Conservation (phyloP, 2,329 filamentous ascomycete genomes). For the Ascochyta fabae region DNA sequence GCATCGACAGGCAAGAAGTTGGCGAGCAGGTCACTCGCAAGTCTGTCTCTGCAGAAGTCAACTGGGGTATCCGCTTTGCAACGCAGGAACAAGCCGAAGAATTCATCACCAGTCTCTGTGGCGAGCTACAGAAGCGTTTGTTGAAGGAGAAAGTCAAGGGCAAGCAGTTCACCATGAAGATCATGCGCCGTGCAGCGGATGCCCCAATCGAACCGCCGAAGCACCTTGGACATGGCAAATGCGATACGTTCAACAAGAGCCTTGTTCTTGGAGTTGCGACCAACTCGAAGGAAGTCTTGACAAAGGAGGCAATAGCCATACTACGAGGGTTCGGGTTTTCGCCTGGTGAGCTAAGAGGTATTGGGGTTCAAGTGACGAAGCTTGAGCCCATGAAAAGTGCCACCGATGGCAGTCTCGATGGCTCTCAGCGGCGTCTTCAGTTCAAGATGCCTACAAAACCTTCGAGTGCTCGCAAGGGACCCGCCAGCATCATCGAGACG, state of each 20-base stretch:
- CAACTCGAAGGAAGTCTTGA: conserved; percentile 72
- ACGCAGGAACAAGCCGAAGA: conserved; percentile 92
- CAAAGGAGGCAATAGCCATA: conserved; percentile 84
- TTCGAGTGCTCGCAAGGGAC: conserved; percentile 20
- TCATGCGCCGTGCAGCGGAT: conserved; percentile 86
- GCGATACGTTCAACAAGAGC: conserved; percentile 93
- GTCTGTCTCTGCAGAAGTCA: conserved; percentile 95
- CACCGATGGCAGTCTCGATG: conserved; percentile 61
- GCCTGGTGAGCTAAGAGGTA: conserved; percentile 88
- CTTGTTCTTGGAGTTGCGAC: conserved; percentile 82
- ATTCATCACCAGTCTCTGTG: conserved; percentile 83
- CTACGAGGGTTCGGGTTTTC: conserved; percentile 82
- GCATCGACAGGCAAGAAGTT: conserved; percentile 84
- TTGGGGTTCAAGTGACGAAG: conserved; percentile 93
- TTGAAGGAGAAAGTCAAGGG: conserved; percentile 86
- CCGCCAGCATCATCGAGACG: conserved; percentile 2
- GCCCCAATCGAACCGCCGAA: conserved; percentile 92
- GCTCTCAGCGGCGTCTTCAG: conserved; percentile 79
- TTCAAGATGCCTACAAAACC: conserved; percentile 63
- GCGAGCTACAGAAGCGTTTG: conserved; percentile 81
- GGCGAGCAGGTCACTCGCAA: conserved; percentile 86
- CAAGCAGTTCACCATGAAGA: conserved; percentile 87
- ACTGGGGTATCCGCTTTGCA: conserved; percentile 96
- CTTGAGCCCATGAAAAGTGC: conserved; percentile 76
- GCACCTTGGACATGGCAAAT: conserved; percentile 92